Conservation (phyloP, 2,329 filamentous ascomycete species). For the Aspergillus niger region DNA sequence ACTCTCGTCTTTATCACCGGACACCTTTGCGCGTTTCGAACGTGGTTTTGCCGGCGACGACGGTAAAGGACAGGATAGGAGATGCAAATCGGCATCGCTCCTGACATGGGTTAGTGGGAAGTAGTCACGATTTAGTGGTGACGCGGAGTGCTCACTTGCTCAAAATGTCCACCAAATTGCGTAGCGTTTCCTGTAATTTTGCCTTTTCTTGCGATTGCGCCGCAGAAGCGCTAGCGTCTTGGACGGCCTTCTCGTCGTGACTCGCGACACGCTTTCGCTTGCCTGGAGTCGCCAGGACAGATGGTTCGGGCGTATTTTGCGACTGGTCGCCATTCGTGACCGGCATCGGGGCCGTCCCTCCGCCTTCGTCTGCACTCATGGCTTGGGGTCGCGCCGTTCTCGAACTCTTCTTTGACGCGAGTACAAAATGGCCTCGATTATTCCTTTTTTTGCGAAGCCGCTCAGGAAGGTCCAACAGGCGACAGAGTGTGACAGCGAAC, state of each 20-base stretch:
- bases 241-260: slow-evolving; percentile 32
- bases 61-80: slow-evolving; percentile 44
- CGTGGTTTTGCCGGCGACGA: slow-evolving; percentile 42
- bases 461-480: slow-evolving; percentile 1
- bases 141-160: slow-evolving; percentile 30
- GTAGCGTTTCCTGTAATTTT: slow-evolving; percentile 38
- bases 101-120: slow-evolving; percentile 33
- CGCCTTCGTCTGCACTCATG: slow-evolving; percentile 44
- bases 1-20: slow-evolving; percentile 35
- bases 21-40: slow-evolving; percentile 46
- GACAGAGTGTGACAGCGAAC: slow-evolving; percentile 16
- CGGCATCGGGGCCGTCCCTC: slow-evolving; percentile 32
- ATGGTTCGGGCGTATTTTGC: slow-evolving; percentile 31
- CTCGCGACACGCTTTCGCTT: slow-evolving; percentile 46
- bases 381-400: slow-evolving; percentile 27
- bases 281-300: slow-evolving; percentile 37
- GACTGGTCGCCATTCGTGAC: slow-evolving; percentile 39
- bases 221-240: slow-evolving; percentile 27
- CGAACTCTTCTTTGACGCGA: slow-evolving; percentile 24
- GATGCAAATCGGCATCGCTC: slow-evolving; percentile 46
- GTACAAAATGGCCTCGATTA: slow-evolving; percentile 8
- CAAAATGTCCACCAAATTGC: slow-evolving; percentile 37
- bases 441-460: neutral
- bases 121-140: neutral
- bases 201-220: slow-evolving; percentile 31